These are phyloP conservation scores for Fusarium irregulare DNA, from an alignment of 2,329 filamentous ascomycete genomes.

Conservation along the genomic window DNA sequence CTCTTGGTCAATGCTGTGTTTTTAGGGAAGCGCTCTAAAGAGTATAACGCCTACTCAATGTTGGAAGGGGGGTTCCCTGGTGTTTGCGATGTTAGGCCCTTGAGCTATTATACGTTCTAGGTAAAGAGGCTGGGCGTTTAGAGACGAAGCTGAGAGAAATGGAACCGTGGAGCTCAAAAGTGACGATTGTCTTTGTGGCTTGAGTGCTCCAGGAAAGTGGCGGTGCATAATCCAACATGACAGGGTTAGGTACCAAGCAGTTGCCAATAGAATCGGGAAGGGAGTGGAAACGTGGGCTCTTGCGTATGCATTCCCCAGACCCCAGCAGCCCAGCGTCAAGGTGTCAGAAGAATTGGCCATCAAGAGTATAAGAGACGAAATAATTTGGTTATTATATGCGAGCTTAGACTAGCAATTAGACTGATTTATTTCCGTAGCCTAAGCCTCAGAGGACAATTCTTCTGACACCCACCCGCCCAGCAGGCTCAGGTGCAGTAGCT, in stretches of 20 bases:
- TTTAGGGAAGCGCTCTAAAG: neutral
- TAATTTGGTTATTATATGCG: neutral
- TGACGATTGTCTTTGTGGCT: constrained; percentile 31
- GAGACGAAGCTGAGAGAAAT: constrained; percentile 26
- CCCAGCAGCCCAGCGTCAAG: neutral
- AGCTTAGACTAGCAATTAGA: neutral
- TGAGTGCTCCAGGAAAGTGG: constrained; percentile 18
- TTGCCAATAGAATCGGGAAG: constrained; percentile 15
- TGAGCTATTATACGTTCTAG: constrained; percentile 20
- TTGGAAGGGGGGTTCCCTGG: neutral
- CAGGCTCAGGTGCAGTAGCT: constrained; percentile 11
- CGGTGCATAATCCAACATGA: constrained; percentile 17
- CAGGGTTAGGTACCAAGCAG: constrained; percentile 14
- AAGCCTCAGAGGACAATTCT: neutral
- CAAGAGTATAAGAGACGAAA: neutral
- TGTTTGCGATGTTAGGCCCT: neutral
- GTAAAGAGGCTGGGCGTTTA: constrained; percentile 24
- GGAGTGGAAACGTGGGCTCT: constrained; percentile 29
- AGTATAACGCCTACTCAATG: neutral
- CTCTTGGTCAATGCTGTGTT: neutral
- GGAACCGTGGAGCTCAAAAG: constrained; percentile 20
- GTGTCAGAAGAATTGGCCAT: neutral
- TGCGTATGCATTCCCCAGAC: constrained; percentile 18
- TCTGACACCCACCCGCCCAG: neutral
- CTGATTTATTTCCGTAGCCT: neutral